phyloP scores from a whole-genome alignment of 2,329 filamentous ascomycete genomes.

The Eutypa lata region DNA sequence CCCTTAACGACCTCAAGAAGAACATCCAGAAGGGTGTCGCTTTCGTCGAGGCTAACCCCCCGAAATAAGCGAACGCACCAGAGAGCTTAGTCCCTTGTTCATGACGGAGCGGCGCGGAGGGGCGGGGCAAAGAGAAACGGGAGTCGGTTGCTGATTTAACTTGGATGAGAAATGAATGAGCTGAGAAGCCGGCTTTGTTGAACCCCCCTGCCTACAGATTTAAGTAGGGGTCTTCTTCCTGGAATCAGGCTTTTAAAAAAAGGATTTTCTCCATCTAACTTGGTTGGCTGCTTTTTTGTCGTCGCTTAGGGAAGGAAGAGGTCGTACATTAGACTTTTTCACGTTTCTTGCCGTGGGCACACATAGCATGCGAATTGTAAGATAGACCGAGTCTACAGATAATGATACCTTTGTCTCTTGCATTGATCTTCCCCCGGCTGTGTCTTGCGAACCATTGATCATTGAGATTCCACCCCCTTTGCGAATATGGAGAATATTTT shows the following conservation, averaged over 20 bases:
- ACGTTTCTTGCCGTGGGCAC: not conserved
- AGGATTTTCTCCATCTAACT: no score
- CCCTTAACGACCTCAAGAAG: slow-evolving; percentile 80
- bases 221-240: no score
- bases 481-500: no score
- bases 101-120: slow-evolving; percentile 5
- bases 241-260: no score
- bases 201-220: not conserved
- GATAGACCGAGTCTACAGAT: not conserved
- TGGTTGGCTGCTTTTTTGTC: no score
- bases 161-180: not conserved
- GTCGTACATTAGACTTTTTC: not conserved
- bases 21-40: slow-evolving; percentile 89
- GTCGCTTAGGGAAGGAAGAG: no score
- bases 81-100: not conserved
- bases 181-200: not conserved
- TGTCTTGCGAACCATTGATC: not conserved
- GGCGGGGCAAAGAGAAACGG: not conserved
- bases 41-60: slow-evolving; percentile 59
- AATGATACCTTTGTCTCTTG: not conserved
- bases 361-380: not conserved
- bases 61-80: slow-evolving; percentile 45
- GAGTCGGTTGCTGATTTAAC: not conserved
- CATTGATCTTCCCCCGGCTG: not conserved
- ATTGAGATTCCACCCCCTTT: no score